Percentiles rank a stretch among this genome's conserved stretches.
These are phyloP conservation scores for Orbilia ellipsospora DNA, from an alignment of 2,329 filamentous ascomycete species.

Conservation along the genomic window DNA sequence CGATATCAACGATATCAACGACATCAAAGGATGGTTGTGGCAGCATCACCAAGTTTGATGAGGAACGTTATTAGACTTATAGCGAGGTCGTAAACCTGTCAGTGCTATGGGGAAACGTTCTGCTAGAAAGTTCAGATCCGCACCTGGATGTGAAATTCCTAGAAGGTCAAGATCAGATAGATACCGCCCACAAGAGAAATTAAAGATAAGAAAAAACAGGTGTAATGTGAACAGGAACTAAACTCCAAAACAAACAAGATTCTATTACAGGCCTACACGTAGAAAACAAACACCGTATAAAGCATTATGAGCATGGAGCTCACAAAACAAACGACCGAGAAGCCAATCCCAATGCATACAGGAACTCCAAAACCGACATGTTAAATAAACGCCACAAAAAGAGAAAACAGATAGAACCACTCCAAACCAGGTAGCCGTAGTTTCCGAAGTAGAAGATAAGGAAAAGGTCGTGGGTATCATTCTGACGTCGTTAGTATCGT, in stretches of 20 bases:
- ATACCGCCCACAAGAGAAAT: conserved; percentile 19
- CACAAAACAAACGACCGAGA: conserved; percentile 13
- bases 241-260: conserved; percentile 38
- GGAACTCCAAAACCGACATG: conserved; percentile 37
- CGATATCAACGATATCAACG: conserved; percentile 13
- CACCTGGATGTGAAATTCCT: conserved; percentile 10
- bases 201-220: conserved; percentile 14
- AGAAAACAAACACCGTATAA: conserved; percentile 9
- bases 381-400: conserved; percentile 32
- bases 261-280: conserved; percentile 30
- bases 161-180: conserved; percentile 42
- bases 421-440: conserved; percentile 40
- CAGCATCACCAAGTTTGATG: conserved; percentile 17
- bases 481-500: conserved; percentile 55
- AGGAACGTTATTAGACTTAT: conserved; percentile 8
- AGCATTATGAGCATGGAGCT: conserved; percentile 54
- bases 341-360: conserved; percentile 26
- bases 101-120: conserved; percentile 13
- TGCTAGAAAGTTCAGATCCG: background rate
- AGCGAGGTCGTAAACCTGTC: background rate
- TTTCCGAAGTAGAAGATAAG: conserved; percentile 29
- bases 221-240: conserved; percentile 18
- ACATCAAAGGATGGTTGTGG: background rate
- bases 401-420: conserved; percentile 31
- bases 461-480: conserved; percentile 55